Evolutionary conservation across 805 yeast genomes (phyloP), one percentile per base, ranked within the genome.

Genomic region (Cyberlindnera veronae): DNA sequence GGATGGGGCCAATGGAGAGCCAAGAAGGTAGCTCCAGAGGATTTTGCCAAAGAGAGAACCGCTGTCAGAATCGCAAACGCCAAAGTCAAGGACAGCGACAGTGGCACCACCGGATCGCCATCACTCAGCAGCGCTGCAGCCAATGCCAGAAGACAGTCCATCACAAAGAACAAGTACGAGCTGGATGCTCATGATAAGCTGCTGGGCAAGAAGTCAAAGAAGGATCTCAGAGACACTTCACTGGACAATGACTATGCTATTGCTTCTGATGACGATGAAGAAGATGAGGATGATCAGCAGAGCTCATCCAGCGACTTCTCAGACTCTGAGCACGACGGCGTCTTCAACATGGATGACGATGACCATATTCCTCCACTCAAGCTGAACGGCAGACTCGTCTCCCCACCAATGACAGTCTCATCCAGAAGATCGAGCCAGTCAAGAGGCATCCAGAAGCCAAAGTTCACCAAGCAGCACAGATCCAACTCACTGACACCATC

Each of bases 1-100:
- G 96, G 97, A 17, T 90, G 98, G 98, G 98, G 98, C 44, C 95
- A 90, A 61, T 90, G 98, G 98, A 84, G 84, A 18, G 95, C 90
- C 3, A 73, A 79, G 52, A 65, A 68, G 35, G 77, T 65, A 15
- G 59, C 62, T n/a, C 43, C 62, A 9, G 59, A 60, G 36, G 41
- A 57, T 17, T 69, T 68, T 41, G 47, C 46, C n/a, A 50, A 50
- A 54, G 53, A 72, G 62, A 58, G 71, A 67, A 74, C 61, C 59
- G 54, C 54, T 53, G 69, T 61, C 59, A 72, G 54, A 41, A 51
- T 58, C 11, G 57, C 63, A 6, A 66, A 64, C 39, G 60, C 66
- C 19, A 64, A 64, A 38, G 72, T 75, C 30, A 77, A 73, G 51
- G 78, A 75, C 41, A 57, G 44, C 19, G 56, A 53, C 3, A 20